Conservation (phyloP, 2,329 filamentous ascomycete genomes). For the Aspergillus ustus region DNA sequence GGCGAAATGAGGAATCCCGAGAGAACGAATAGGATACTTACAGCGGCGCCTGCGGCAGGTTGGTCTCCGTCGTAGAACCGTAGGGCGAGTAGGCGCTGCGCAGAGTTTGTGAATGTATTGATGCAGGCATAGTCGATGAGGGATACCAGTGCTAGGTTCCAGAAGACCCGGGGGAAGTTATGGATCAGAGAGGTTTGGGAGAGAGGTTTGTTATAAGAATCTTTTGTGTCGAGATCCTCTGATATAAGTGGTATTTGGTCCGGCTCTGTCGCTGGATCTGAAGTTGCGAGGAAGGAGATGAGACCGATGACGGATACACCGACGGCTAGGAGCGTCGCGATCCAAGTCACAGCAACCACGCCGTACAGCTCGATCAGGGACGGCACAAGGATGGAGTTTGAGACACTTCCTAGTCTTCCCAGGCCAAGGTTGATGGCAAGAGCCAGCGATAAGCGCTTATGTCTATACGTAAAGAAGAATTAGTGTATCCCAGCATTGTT, state of each 20-base stretch:
- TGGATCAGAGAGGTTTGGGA: background rate
- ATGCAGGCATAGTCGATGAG: slow-evolving; percentile 6
- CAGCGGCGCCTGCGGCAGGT: background rate
- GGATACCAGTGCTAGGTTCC: slow-evolving; percentile 8
- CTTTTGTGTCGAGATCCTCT: background rate
- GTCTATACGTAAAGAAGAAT: background rate
- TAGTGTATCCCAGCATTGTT: background rate
- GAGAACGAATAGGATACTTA: slow-evolving; percentile 1
- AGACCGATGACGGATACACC: background rate
- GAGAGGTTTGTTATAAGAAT: background rate
- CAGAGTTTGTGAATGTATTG: slow-evolving; percentile 14
- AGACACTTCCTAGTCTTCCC: slow-evolving; percentile 12
- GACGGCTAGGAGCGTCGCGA: slow-evolving; percentile 4
- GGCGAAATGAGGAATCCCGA: background rate
- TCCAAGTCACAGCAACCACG: slow-evolving; percentile 3
- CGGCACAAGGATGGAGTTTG: slow-evolving; percentile 10
- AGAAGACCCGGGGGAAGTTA: slow-evolving; percentile 1
- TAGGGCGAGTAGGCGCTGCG: slow-evolving; percentile 10
- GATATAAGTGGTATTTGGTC: background rate
- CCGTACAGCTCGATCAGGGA: slow-evolving; percentile 1
- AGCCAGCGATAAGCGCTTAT: slow-evolving; percentile 2
- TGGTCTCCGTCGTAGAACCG: slow-evolving; percentile 9
- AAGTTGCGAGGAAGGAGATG: background rate
- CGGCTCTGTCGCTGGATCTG: background rate
- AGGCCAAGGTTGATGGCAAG: slow-evolving; percentile 4